Conservation (phyloP, 495 filamentous ascomycete genomes). For the Penicillium pancosmium region DNA sequence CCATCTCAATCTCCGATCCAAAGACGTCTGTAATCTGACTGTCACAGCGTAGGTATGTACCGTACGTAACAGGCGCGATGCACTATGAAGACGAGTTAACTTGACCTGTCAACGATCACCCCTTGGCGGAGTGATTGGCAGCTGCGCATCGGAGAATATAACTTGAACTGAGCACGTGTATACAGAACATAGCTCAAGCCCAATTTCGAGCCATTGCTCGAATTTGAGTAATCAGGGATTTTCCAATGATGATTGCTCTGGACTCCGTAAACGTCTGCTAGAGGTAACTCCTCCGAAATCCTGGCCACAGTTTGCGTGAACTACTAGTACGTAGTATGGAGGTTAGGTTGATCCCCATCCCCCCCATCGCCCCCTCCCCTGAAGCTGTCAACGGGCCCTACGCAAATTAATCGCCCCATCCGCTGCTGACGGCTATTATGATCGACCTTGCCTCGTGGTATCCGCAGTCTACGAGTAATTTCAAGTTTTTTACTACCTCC, state of each 20-base stretch:
- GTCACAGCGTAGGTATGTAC: not conserved
- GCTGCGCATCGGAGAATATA: not conserved
- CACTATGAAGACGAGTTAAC: conserved; percentile 1
- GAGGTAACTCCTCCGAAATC: not conserved
- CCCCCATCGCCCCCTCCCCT: not conserved
- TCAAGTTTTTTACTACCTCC: not conserved
- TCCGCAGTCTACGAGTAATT: not conserved
- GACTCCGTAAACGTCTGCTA: not conserved
- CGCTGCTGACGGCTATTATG: conserved; percentile 1
- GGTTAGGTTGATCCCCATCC: not conserved
- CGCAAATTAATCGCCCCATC: conserved; percentile 15
- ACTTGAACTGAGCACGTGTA: not conserved
- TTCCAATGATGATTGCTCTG: no score
- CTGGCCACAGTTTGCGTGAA: not conserved
- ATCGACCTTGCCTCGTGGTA: not conserved
- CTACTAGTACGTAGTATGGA: not conserved
- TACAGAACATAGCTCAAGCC: not conserved
- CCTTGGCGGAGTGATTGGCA: not conserved
- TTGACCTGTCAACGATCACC: conserved; percentile 4
- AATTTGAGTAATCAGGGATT: not conserved
- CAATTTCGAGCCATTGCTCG: not conserved
- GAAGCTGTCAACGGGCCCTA: conserved; percentile 23
- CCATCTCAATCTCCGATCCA: no score
- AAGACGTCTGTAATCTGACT: not conserved
- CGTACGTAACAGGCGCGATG: not conserved